A percentile compares a stretch with the other conserved stretches of the same genome.
These are phyloP conservation scores for Ambrosiella cleistominuta DNA, from an alignment of 2,329 filamentous ascomycete species.

Conservation along the genomic window DNA sequence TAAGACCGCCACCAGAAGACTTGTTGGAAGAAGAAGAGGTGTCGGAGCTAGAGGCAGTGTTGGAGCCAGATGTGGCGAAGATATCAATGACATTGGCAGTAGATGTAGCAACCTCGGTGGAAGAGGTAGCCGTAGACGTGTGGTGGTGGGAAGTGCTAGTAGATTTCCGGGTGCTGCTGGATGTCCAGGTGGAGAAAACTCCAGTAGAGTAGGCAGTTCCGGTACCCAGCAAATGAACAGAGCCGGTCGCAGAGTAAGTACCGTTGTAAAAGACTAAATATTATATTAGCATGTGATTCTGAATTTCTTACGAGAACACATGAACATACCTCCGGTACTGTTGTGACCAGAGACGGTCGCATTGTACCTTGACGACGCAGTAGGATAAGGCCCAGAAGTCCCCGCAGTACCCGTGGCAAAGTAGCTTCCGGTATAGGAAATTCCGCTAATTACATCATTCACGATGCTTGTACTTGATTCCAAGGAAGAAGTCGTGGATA, in stretches of 20 bases:
- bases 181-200: slow-evolving; percentile 3
- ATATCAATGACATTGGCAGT: slow-evolving; percentile 14
- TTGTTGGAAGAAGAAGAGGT: slow-evolving; percentile 13
- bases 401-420: slow-evolving; percentile 1
- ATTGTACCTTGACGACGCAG: slow-evolving; percentile 3
- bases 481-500: background rate
- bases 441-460: slow-evolving; percentile 3
- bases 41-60: background rate
- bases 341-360: slow-evolving; percentile 1
- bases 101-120: background rate
- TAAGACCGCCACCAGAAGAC: background rate
- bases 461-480: background rate
- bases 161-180: background rate
- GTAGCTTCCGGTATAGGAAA: slow-evolving; percentile 2
- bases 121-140: slow-evolving; percentile 1
- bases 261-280: background rate
- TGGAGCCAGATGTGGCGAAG: slow-evolving; percentile 5
- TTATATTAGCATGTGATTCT: background rate
- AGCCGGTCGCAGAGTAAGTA: background rate
- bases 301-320: background rate
- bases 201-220: slow-evolving; percentile 1
- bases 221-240: background rate
- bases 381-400: slow-evolving; percentile 6
- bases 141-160: background rate
- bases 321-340: slow-evolving; percentile 7